Conservation (phyloP, 2,329 filamentous ascomycete genomes). For the Chaetoscypha palmicola region DNA sequence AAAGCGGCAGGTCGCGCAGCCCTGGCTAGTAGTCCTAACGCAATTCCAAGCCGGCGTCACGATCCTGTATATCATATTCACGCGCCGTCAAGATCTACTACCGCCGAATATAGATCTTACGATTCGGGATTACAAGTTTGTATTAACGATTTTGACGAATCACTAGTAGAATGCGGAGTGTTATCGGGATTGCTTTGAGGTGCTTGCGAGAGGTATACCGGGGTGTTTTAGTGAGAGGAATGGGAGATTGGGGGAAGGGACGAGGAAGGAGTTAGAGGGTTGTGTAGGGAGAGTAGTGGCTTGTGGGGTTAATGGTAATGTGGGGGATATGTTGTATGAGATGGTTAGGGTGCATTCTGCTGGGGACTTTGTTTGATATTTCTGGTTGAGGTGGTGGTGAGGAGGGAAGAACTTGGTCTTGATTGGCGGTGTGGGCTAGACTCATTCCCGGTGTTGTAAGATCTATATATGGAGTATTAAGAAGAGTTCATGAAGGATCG, state of each 20-base stretch:
- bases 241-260: not conserved
- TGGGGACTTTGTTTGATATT: no score
- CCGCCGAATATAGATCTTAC: conserved; percentile 22
- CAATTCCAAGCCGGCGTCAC: conserved; percentile 24
- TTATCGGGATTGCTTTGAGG: conserved; percentile 19
- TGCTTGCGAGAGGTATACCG: conserved; percentile 10
- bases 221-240: not conserved
- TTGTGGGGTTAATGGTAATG: not conserved
- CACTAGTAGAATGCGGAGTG: conserved; percentile 18
- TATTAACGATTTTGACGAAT: conserved; percentile 25
- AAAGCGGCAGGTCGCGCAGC: conserved; percentile 12
- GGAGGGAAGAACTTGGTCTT: no score
- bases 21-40: conserved; percentile 13
- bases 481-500: no score
- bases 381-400: no score
- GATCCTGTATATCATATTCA: conserved; percentile 31
- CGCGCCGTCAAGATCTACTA: conserved; percentile 12
- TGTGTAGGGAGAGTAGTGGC: not conserved
- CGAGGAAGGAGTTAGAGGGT: not conserved
- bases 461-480: no score
- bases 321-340: not conserved
- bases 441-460: no score
- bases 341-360: no score
- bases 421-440: no score
- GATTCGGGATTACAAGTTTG: conserved; percentile 26